Base-by-base conservation (phyloP, 371 early-diverging fungal genomes). In the Syncephalis plumigaleata region DNA sequence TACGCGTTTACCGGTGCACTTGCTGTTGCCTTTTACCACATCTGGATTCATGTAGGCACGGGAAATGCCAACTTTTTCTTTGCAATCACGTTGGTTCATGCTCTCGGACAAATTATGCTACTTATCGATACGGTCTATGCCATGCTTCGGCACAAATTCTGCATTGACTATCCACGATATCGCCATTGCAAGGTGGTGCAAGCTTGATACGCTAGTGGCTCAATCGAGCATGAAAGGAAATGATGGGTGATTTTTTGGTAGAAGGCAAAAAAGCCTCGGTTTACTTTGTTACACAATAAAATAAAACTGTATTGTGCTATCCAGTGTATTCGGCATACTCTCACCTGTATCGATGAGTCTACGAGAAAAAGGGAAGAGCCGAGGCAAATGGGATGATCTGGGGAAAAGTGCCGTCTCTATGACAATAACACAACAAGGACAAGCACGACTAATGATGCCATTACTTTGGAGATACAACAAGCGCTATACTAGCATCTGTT, bases 1-100 rank as follows among this genome's bases (percentile, higher is more conserved):
- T 75, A 84, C 38, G 23, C 79, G 15, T 85, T 77, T 55, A 77
- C 84, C 1, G 65, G 79, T 1, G 63, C 84, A 3, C 63, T 96
- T 40, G 79, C 83, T 0, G 94, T 94, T 2, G 74, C 89, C 20
- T 91, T 93, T 53, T 87, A 87, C 82, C 75, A 89, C 51, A 63
- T 92, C 38, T 96, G 95, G 95, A 75, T 93, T 26, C 87, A 87
- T 62, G 76, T 80, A 15, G 93, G 91, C 7, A 81, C 84, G 48
- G 97, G 94, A 20, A 96, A 96, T 65, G 90, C 93, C 47, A 96
- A 96, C 62, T 96, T 94, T 58, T 93, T 85, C 58, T 96, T 92
- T 54, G 91, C 95, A 8, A 88, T 91, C 17, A 93, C 91, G 1
- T 72, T 96, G 36, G 87, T 93, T 0, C 87, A 82, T 48, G 81